Percentiles rank a stretch among this genome's conserved stretches.
Evolutionary conservation across 768 basidiomycete genomes (phyloP).

Genomic region (Porphyrellus cyaneotinctus): DNA sequence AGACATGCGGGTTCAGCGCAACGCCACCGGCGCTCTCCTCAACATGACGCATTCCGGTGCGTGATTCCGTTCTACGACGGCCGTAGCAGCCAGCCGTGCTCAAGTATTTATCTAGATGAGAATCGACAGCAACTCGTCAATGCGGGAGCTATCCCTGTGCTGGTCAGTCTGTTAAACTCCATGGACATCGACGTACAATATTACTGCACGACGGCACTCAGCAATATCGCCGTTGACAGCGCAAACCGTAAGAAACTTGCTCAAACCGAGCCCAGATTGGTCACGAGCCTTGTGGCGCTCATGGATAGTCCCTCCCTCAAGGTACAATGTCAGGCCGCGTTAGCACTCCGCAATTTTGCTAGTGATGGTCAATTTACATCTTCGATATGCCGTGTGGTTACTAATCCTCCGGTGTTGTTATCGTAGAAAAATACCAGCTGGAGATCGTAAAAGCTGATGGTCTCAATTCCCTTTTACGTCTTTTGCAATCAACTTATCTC

Average conservation of each 20-base stretch:
- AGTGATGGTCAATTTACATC: conserved; percentile 68
- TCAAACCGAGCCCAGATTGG: conserved; percentile 89
- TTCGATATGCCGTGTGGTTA: conserved; percentile 13
- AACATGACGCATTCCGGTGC: conserved; percentile 99
- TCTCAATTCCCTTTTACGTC: conserved; percentile 84
- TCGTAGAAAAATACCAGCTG: conserved; percentile 92
- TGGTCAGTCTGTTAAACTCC: conserved; percentile 90
- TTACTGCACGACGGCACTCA: conserved; percentile 97
- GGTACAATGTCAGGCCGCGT: conserved; percentile 96
- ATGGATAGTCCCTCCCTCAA: conserved; percentile 98
- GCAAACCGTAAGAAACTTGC: conserved; percentile 91
- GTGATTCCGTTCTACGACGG: conserved; percentile 13
- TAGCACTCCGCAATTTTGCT: conserved; percentile 93
- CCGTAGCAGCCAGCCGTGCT: neutral
- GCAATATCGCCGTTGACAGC: conserved; percentile 98
- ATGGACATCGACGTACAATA: conserved; percentile 99
- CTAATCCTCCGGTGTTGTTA: conserved; percentile 3
- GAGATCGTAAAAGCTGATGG: conserved; percentile 98
- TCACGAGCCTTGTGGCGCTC: conserved; percentile 85
- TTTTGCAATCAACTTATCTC: conserved; percentile 94
- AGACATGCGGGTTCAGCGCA: conserved; percentile 98
- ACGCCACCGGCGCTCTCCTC: conserved; percentile 94
- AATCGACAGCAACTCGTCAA: conserved; percentile 98
- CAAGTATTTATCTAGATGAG: conserved; percentile 59
- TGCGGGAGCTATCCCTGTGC: conserved; percentile 96